Evolutionary conservation across 2,329 filamentous ascomycete species (phyloP).

Genomic region (Trichoderma asperellum): DNA sequence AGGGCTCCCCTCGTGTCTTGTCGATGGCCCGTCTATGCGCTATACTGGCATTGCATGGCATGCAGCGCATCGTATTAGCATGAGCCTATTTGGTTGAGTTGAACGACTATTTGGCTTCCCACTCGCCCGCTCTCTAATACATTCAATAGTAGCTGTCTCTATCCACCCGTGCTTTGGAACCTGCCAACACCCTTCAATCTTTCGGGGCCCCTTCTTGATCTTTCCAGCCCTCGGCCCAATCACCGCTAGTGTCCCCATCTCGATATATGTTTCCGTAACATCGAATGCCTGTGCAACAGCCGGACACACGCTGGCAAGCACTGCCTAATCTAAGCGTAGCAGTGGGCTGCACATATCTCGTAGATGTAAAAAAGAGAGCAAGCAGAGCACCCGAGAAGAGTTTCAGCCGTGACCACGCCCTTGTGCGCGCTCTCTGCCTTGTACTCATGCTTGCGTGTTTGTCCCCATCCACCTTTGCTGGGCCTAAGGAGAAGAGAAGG

Average conservation of each 20-base stretch:
- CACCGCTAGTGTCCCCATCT: not conserved
- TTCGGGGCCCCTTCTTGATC: not conserved
- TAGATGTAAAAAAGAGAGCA: not conserved
- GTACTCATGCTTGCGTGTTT: slow-evolving; percentile 8
- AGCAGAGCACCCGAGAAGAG: not conserved
- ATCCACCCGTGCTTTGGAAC: slow-evolving; percentile 3
- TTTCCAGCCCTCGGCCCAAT: not conserved
- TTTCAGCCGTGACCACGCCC: slow-evolving; percentile 9
- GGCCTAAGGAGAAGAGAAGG: not conserved
- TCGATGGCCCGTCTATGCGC: not conserved
- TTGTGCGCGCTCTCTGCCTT: slow-evolving; percentile 8
- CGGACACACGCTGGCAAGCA: slow-evolving; percentile 1
- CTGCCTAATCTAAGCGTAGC: slow-evolving; percentile 5
- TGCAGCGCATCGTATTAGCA: not conserved
- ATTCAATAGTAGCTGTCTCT: not conserved
- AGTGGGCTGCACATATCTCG: not conserved
- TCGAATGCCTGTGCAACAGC: slow-evolving; percentile 9
- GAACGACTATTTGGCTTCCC: not conserved
- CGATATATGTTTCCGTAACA: slow-evolving; percentile 5
- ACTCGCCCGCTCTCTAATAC: not conserved
- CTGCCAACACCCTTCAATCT: slow-evolving; percentile 10
- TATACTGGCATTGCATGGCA: not conserved
- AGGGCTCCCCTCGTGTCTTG: not conserved
- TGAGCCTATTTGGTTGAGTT: not conserved
- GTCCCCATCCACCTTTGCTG: not conserved